A percentile compares a stretch with the other conserved stretches of the same genome.
Conservation (phyloP, 164 flowering plant genomes). For the Brasenia schreberi region DNA sequence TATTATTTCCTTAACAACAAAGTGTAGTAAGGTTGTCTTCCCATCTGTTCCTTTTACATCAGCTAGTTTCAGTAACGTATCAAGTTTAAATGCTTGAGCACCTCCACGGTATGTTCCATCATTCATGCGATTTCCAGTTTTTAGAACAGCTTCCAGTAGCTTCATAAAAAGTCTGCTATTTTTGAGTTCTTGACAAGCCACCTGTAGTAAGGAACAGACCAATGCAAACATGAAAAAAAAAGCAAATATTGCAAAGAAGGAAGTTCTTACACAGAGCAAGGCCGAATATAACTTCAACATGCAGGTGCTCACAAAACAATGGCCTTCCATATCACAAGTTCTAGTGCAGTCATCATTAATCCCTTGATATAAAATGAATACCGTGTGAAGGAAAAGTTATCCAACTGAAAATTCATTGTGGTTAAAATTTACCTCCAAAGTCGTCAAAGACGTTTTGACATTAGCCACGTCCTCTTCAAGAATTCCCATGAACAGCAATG, state of each 20-base stretch:
- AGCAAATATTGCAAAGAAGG: neutral
- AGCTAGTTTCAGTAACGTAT: constrained; percentile 82
- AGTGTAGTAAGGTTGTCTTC: constrained; percentile 82
- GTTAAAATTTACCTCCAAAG: constrained; percentile 45
- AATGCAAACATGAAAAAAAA: neutral
- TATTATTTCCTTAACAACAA: constrained; percentile 85
- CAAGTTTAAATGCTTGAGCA: constrained; percentile 93
- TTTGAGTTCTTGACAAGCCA: constrained; percentile 78
- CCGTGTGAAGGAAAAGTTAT: too few relatives aligned
- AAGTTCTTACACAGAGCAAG: neutral
- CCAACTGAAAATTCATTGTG: neutral
- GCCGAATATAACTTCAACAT: neutral
- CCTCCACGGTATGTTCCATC: constrained; percentile 92
- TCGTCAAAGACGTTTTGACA: constrained; percentile 51
- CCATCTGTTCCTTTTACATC: constrained; percentile 92
- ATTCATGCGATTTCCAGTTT: constrained; percentile 98
- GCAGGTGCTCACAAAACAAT: neutral
- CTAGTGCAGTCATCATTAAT: too few relatives aligned
- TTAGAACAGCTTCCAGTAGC: constrained; percentile 91
- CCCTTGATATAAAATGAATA: too few relatives aligned
- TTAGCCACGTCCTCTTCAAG: constrained; percentile 53
- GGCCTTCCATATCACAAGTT: neutral
- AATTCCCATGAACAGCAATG: constrained; percentile 58
- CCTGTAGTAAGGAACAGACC: constrained; percentile 16
- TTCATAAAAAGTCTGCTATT: constrained; percentile 76